phyloP scores from a whole-genome alignment of 306 rosid species.

The Fragaria ananassa region DNA sequence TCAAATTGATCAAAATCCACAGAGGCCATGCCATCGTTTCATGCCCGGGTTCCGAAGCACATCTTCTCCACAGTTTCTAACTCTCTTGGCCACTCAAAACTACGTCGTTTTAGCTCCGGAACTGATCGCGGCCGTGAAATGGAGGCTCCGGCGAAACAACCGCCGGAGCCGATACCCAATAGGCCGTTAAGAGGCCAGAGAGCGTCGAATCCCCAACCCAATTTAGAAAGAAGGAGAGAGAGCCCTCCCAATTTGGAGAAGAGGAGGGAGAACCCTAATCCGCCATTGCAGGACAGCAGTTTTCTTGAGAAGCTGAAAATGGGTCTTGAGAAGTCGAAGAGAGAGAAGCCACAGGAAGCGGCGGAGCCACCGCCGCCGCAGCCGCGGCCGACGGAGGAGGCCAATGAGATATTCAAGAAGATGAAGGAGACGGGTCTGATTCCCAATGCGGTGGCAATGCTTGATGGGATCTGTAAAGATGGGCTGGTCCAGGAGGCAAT shows the following conservation, averaged over 20 bases:
- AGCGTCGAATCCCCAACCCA: constrained; percentile 16
- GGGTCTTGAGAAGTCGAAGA: constrained; percentile 27
- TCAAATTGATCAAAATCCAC: neutral
- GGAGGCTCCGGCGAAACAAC: constrained; percentile 13
- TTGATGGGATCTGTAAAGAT: constrained; percentile 93
- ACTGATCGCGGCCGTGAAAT: constrained; percentile 18
- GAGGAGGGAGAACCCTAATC: constrained; percentile 20
- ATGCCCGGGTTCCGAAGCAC: constrained; percentile 27
- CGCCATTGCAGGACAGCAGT: constrained; percentile 40
- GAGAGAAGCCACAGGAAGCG: constrained; percentile 26
- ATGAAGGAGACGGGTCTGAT: constrained; percentile 94
- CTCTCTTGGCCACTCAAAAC: constrained; percentile 14
- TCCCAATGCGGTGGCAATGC: constrained; percentile 95
- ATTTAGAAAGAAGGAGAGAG: neutral
- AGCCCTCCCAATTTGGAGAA: constrained; percentile 13
- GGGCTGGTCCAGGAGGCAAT: constrained; percentile 91
- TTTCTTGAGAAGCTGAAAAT: constrained; percentile 79
- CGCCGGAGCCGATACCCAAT: constrained; percentile 36
- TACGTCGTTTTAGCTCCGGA: constrained; percentile 41
- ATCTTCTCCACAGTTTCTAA: constrained; percentile 22
- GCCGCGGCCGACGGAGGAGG: constrained; percentile 50
- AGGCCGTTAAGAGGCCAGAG: constrained; percentile 38
- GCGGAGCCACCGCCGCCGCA: constrained; percentile 21
- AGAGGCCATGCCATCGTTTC: constrained; percentile 29
- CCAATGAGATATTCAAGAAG: constrained; percentile 78